Conservation (phyloP, 192 early-diverging fungal species). For the Cetraspora pellucida region DNA sequence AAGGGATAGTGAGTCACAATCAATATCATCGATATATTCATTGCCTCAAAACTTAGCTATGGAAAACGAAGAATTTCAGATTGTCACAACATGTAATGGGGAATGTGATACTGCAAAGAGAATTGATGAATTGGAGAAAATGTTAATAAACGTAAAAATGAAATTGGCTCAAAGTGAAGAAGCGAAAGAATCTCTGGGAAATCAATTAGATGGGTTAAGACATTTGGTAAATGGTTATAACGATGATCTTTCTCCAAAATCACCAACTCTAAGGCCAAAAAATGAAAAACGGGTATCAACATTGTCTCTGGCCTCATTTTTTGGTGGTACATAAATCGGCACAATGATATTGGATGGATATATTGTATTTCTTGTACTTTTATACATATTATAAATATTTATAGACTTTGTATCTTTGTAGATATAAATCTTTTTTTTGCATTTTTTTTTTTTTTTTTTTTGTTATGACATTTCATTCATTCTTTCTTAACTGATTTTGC, state of each 20-base stretch:
- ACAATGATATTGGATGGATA: no score
- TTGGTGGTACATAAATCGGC: not conserved
- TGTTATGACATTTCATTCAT: no score
- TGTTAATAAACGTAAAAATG: constrained; percentile 24
- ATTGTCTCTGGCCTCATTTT: not conserved
- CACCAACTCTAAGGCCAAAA: not conserved
- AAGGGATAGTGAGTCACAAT: no score
- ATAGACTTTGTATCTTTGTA: no score
- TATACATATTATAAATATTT: no score
- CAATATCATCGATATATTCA: no score
- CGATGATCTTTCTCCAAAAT: not conserved
- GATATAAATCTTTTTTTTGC: no score
- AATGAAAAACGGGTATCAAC: not conserved
- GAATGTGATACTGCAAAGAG: constrained; percentile 18
- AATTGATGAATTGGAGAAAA: constrained; percentile 28
- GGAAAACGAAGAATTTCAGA: not conserved
- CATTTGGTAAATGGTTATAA: not conserved
- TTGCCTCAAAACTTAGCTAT: not conserved
- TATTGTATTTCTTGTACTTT: no score
- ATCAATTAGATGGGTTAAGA: constrained; percentile 6
- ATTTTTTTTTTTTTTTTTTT: no score
- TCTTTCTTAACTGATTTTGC: no score
- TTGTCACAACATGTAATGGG: not conserved
- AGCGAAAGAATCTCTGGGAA: not conserved
- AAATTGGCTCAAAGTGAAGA: constrained; percentile 31